Base-by-base conservation (phyloP, 306 rosid genomes). In the Hylodesmum podocarpum region DNA sequence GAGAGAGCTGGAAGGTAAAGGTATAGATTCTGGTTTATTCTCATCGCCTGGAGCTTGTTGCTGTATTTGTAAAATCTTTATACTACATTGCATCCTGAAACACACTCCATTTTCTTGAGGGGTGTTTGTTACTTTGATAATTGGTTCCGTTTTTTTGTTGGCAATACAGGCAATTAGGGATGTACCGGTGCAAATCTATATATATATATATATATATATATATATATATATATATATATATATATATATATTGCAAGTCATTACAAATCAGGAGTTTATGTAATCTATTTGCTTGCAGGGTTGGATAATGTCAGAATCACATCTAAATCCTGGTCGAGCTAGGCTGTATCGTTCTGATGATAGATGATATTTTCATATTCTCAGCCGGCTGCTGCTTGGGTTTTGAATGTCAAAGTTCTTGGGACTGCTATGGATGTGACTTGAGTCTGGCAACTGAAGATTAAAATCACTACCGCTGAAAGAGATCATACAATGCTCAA, bases 291-390 rank as follows among this genome's bases (percentile, higher is more conserved):
- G 54, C 13, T 70, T 71, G 78, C 86, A 95, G 99, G 97, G 99
- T 37, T 95, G 99, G 99, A 84, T 85, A 58, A 92, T 95, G 99
- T 86, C 97, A 63, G 97, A 92, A 74, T 90, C 97, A 29, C 97
- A 80, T 65, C 90, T 95, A 71, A 95, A 95, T 84, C 99, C 99
- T 14, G 99, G 99, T 58, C 91, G 92, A 71, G 96, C 99, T 77
- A 92, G 99, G 84, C 59, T 95, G 66, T 81, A 54, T 80, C 61
- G 75, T 78, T 67, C 70, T 67, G 86, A 82, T 68, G 73, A 69
- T 47, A 58, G 77, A 64, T 81, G 82, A 81, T 79, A 67, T 78
- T 49, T 70, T 33, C 47, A 27, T 16, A 27, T 76, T 63, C 46
- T 72, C 65, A 59, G 80, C 44, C 72, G 68, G 51, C 62, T 43